Evolutionary conservation across 108 stramenopile species (phyloP).

Genomic region (Ochromonas danica): DNA sequence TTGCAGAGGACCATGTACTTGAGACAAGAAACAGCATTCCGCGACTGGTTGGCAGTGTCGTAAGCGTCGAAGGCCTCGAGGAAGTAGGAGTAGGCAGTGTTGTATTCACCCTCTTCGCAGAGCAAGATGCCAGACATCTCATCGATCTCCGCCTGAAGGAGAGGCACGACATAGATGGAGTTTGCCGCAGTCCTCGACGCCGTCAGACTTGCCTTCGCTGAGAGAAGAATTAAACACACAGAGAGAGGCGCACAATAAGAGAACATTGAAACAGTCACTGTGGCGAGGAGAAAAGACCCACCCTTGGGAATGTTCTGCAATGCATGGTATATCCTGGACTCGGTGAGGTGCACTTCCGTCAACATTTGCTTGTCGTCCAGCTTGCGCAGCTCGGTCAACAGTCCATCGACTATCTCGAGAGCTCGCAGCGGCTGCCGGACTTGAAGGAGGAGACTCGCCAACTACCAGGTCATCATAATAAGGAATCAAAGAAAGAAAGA

Average conservation of each 20-base stretch:
- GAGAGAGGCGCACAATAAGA: not conserved
- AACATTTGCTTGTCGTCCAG: constrained; percentile 98
- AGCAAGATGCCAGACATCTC: constrained; percentile 93
- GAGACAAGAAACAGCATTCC: constrained; percentile 68
- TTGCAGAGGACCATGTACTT: constrained; percentile 98
- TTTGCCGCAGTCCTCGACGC: constrained; percentile 93
- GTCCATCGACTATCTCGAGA: constrained; percentile 24
- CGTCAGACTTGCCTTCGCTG: constrained; percentile 92
- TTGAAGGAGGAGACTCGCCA: constrained; percentile 7
- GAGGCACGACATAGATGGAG: constrained; percentile 89
- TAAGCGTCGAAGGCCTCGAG: constrained; percentile 96
- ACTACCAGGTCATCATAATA: not conserved
- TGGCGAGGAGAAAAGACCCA: constrained; percentile 3
- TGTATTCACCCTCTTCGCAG: constrained; percentile 96
- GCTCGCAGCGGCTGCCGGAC: not conserved
- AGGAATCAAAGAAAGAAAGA: not conserved
- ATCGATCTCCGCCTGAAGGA: constrained; percentile 89
- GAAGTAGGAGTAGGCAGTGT: constrained; percentile 98
- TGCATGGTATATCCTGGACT: constrained; percentile 84
- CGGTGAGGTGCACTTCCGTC: constrained; percentile 92
- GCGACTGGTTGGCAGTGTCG: constrained; percentile 64
- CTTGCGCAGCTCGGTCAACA: constrained; percentile 92
- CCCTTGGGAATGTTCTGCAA: constrained; percentile 87
- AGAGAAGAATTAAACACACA: not conserved
- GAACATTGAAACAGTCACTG: too few species aligned